Conservation (phyloP, 2,329 filamentous ascomycete genomes). For the Microcyclosporella mali region DNA sequence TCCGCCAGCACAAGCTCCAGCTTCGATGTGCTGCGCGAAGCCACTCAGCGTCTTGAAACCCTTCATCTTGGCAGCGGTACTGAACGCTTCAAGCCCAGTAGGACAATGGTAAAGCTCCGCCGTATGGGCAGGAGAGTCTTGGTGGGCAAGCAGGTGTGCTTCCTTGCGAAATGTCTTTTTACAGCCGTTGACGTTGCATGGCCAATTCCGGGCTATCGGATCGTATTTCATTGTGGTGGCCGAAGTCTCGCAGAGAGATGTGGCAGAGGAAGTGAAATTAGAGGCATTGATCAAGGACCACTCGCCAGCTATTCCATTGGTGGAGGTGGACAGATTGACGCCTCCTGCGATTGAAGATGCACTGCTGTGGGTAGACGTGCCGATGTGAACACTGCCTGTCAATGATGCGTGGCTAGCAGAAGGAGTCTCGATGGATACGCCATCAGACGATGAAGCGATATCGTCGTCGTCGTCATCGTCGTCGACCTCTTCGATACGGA, state of each 20-base stretch:
- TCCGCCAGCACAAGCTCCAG: slow-evolving; percentile 9
- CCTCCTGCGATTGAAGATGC: no score
- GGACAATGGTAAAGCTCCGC: slow-evolving; percentile 13
- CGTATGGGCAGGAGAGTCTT: slow-evolving; percentile 10
- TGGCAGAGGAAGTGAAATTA: background rate
- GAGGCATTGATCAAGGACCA: slow-evolving; percentile 9
- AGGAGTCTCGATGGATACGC: background rate
- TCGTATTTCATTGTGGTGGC: slow-evolving; percentile 3
- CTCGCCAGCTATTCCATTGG: slow-evolving; percentile 2
- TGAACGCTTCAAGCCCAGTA: background rate
- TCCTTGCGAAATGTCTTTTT: slow-evolving; percentile 4
- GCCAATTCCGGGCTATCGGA: background rate
- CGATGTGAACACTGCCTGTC: background rate
- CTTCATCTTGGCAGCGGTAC: background rate
- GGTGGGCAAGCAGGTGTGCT: slow-evolving; percentile 10
- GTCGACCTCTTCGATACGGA: background rate
- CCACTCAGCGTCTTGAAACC: slow-evolving; percentile 18
- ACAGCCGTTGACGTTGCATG: slow-evolving; percentile 9
- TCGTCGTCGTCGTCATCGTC: background rate
- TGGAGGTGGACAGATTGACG: slow-evolving; percentile 1
- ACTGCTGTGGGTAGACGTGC: slow-evolving; percentile 2
- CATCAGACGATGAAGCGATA: background rate
- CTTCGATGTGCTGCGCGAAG: slow-evolving; percentile 16
- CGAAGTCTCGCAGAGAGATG: slow-evolving; percentile 1
- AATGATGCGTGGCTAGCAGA: background rate